Conservation (phyloP, 164 flowering plant genomes). For the Umbellularia californica region DNA sequence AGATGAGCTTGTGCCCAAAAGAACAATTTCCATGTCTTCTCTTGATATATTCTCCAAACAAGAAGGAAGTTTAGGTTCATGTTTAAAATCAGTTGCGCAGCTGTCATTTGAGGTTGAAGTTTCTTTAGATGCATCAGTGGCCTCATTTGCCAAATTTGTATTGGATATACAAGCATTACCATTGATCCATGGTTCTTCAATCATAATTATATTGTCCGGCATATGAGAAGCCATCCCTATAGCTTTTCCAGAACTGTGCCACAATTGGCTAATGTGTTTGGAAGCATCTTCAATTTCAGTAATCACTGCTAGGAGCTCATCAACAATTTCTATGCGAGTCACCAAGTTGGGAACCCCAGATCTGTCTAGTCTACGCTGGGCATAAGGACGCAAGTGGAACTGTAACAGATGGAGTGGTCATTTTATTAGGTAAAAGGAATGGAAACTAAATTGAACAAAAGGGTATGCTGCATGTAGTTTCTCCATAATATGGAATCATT, state of each 20-base stretch:
- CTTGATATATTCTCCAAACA: constrained; percentile 80
- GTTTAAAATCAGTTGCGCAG: constrained; percentile 2
- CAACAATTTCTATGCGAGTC: constrained; percentile 35
- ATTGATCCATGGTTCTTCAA: constrained; percentile 76
- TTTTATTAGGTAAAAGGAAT: no score
- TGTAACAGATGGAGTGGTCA: constrained; percentile 21
- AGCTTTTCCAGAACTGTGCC: constrained; percentile 28
- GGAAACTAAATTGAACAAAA: no score
- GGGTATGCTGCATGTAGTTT: no score
- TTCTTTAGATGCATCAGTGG: constrained; percentile 1
- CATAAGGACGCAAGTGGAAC: constrained; percentile 87
- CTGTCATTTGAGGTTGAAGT: not conserved
- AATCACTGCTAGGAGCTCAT: constrained; percentile 60
- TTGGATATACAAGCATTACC: constrained; percentile 18
- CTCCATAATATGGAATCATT: no score
- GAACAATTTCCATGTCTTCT: constrained; percentile 91
- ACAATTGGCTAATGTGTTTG: constrained; percentile 42
- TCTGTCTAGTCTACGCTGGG: constrained; percentile 78
- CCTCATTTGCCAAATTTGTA: constrained; percentile 11
- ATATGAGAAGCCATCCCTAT: constrained; percentile 3
- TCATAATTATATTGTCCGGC: constrained; percentile 24
- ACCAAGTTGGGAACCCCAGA: constrained; percentile 45
- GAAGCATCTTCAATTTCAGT: constrained; percentile 74
- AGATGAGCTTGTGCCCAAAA: constrained; percentile 95
- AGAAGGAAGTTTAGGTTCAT: constrained; percentile 34